Conservation (phyloP, 345 rosid genomes). For the Brassica juncea region DNA sequence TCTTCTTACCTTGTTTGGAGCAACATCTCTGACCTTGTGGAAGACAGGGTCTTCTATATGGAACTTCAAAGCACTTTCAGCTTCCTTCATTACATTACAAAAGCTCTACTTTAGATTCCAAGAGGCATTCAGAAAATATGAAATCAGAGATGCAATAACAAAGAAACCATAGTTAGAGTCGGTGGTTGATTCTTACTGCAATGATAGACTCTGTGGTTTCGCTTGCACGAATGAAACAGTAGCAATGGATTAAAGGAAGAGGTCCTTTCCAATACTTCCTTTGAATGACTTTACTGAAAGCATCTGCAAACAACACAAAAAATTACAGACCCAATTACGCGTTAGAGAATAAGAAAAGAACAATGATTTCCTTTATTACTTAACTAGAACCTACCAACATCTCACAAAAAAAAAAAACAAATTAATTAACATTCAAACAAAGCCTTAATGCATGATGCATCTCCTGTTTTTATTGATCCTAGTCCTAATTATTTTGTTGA, state of each 20-base stretch:
- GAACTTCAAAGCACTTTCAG: slow-evolving; percentile 66
- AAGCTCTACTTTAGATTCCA: slow-evolving; percentile 8
- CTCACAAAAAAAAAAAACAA: neutral
- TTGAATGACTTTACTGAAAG: slow-evolving; percentile 58
- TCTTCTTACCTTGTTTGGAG: slow-evolving; percentile 84
- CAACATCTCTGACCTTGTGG: slow-evolving; percentile 94
- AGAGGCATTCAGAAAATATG: neutral
- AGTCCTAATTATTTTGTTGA: slow-evolving; percentile 1
- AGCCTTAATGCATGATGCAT: neutral
- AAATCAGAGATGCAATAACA: neutral
- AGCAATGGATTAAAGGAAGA: slow-evolving; percentile 86
- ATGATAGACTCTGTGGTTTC: slow-evolving; percentile 66
- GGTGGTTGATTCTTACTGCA: slow-evolving; percentile 48
- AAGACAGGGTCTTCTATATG: slow-evolving; percentile 56
- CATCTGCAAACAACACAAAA: slow-evolving; percentile 50
- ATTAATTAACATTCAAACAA: neutral
- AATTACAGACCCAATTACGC: neutral
- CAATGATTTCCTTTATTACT: neutral
- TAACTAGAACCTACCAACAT: neutral
- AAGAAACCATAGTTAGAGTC: neutral
- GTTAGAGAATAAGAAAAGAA: neutral
- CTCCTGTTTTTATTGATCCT: neutral
- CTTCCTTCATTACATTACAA: slow-evolving; percentile 50
- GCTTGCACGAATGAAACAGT: slow-evolving; percentile 81
- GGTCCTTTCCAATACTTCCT: slow-evolving; percentile 71